Conservation (phyloP, 345 rosid genomes). For the Sisymbrium irio region DNA sequence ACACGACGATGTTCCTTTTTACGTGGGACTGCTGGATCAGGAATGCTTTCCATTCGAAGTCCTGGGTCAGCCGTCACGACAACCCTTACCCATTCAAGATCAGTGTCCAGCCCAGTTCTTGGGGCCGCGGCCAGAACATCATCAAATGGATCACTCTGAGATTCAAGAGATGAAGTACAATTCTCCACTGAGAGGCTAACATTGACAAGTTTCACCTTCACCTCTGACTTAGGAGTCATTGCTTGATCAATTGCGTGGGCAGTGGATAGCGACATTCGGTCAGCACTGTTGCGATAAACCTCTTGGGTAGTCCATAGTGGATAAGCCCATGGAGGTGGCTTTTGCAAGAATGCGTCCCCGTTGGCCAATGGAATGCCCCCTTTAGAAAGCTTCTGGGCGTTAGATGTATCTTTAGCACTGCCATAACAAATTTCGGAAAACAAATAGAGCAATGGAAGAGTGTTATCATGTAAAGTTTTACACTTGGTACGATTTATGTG, state of each 20-base stretch:
- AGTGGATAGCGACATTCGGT: constrained; percentile 90
- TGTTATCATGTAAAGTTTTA: not conserved
- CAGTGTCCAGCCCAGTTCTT: constrained; percentile 36
- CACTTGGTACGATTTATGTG: not conserved
- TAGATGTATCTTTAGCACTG: constrained; percentile 66
- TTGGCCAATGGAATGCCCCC: constrained; percentile 99
- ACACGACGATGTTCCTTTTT: constrained; percentile 98
- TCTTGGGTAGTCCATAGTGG: constrained; percentile 98
- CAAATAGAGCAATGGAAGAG: constrained; percentile 21
- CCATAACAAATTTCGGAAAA: constrained; percentile 38
- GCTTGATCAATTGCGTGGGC: constrained; percentile 99
- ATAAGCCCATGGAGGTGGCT: constrained; percentile 99
- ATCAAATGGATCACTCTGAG: constrained; percentile 33
- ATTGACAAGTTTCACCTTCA: constrained; percentile 69
- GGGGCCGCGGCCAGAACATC: constrained; percentile 32
- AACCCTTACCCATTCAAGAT: constrained; percentile 93
- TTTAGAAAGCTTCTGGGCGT: constrained; percentile 82
- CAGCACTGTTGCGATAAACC: constrained; percentile 91
- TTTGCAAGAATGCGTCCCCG: constrained; percentile 90
- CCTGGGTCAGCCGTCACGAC: constrained; percentile 84
- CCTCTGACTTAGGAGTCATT: constrained; percentile 80
- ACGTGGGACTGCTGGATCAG: constrained; percentile 57
- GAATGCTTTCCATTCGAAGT: constrained; percentile 66
- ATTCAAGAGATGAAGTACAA: constrained; percentile 23
- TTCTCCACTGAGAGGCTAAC: constrained; percentile 66